Conservation (phyloP, 768 basidiomycete species). For the Boletus sp. region DNA sequence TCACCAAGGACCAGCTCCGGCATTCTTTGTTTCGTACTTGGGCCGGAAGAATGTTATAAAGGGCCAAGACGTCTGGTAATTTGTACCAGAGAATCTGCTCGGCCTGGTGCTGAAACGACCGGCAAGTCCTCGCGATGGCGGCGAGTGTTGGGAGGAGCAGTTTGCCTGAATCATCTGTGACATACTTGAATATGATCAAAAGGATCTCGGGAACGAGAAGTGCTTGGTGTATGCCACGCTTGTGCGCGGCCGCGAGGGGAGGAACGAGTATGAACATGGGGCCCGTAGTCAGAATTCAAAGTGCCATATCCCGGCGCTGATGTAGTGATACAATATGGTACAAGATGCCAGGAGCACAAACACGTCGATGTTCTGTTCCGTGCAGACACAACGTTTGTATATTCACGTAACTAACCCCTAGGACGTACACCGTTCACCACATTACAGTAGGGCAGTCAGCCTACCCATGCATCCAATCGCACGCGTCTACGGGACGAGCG, state of each 20-base stretch:
- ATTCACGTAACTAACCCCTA: not conserved
- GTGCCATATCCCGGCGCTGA: not conserved
- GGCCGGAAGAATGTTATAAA: conserved; percentile 17
- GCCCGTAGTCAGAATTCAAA: not conserved
- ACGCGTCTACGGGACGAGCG: not conserved
- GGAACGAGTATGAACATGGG: conserved; percentile 7
- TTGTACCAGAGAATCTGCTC: conserved; percentile 25
- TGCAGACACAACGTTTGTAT: not conserved
- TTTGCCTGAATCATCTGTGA: conserved; percentile 16
- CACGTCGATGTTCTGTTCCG: not conserved
- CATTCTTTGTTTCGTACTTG: conserved; percentile 11
- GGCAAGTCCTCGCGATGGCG: conserved; percentile 28
- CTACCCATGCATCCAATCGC: not conserved
- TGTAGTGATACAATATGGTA: not conserved
- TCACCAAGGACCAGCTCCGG: conserved; percentile 20
- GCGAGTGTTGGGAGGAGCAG: conserved; percentile 18
- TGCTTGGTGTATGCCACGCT: conserved; percentile 13
- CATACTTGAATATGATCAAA: conserved; percentile 18
- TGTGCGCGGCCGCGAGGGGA: not conserved
- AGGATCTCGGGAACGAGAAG: conserved; percentile 23
- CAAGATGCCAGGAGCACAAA: not conserved
- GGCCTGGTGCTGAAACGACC: conserved; percentile 14
- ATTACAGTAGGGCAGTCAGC: too few species aligned
- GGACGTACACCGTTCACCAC: too few species aligned
- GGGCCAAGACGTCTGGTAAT: conserved; percentile 5